These are phyloP conservation scores for Russula abietina DNA, from an alignment of 768 basidiomycete species.

Conservation along the genomic window DNA sequence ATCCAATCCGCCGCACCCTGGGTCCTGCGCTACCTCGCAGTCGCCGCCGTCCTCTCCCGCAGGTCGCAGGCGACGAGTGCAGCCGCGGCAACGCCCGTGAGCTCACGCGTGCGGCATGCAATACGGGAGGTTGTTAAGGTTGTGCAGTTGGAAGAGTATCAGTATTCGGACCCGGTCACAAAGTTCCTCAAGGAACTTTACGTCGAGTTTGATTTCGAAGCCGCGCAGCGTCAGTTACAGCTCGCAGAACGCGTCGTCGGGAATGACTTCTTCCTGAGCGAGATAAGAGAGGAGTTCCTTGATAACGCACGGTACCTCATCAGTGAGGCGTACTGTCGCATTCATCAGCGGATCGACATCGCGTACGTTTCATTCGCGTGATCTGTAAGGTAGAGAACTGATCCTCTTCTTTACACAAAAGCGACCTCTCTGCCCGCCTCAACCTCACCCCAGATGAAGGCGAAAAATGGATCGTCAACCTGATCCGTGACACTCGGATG, in stretches of 20 bases:
- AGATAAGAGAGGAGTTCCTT: slow-evolving; percentile 89
- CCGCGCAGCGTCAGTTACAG: slow-evolving; percentile 76
- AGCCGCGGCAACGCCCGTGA: slow-evolving; percentile 37
- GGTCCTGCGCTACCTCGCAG: slow-evolving; percentile 90
- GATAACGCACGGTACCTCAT: slow-evolving; percentile 96
- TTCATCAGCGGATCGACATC: slow-evolving; percentile 90
- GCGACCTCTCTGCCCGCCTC: slow-evolving; percentile 87
- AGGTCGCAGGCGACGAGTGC: slow-evolving; percentile 52
- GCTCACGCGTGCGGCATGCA: slow-evolving; percentile 77
- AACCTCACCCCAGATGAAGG: slow-evolving; percentile 94
- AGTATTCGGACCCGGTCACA: slow-evolving; percentile 91
- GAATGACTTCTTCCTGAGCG: slow-evolving; percentile 91
- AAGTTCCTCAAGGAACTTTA: slow-evolving; percentile 91
- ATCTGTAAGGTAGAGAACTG: background rate
- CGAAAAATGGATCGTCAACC: slow-evolving; percentile 99
- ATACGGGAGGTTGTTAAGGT: slow-evolving; percentile 90
- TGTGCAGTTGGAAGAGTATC: slow-evolving; percentile 92
- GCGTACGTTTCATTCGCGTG: slow-evolving; percentile 41
- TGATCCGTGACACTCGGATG: slow-evolving; percentile 95
- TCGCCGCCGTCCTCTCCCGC: slow-evolving; percentile 87
- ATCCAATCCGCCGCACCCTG: slow-evolving; percentile 95
- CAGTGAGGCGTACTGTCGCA: slow-evolving; percentile 96
- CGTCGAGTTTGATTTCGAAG: slow-evolving; percentile 93
- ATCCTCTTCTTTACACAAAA: slow-evolving; percentile 28
- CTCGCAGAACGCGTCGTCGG: slow-evolving; percentile 76